A percentile compares a stretch with the other conserved stretches of the same genome.
Conservation (phyloP, 129 eudicot genomes). For the Apium graveolens region DNA sequence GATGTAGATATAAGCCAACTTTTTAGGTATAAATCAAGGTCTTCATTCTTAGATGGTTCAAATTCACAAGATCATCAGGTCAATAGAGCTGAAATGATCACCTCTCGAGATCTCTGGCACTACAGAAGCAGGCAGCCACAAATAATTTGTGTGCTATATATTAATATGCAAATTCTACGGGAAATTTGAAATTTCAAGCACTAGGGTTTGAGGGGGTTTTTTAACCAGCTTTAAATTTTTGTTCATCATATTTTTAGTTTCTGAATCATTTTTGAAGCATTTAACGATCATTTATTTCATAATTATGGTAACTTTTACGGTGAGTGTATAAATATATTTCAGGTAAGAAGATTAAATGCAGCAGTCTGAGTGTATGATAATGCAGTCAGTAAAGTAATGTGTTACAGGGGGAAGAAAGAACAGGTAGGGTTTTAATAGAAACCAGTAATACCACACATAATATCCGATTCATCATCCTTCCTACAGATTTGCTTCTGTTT, state of each 20-base stretch:
- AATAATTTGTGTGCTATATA: background rate
- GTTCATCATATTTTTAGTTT: no score
- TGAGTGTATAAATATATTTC: background rate
- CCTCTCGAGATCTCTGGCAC: background rate
- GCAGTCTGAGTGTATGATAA: background rate
- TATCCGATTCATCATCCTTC: background rate
- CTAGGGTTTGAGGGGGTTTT: background rate
- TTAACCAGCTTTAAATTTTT: no score
- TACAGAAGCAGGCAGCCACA: background rate
- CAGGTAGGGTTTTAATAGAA: background rate
- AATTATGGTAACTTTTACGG: background rate
- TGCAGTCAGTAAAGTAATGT: conserved; percentile 1
- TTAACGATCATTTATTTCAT: background rate
- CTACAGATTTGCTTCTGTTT: background rate
- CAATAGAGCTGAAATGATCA: background rate
- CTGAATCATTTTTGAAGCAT: background rate
- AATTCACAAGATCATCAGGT: background rate
- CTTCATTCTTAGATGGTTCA: background rate
- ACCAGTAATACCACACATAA: background rate
- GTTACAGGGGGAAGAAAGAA: conserved; percentile 1
- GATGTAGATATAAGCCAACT: background rate
- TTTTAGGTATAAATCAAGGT: background rate
- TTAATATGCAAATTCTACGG: background rate
- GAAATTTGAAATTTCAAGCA: background rate
- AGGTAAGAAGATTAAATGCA: background rate